Base-by-base conservation (phyloP, 2,329 filamentous ascomycete genomes). In the Geosmithia flava region DNA sequence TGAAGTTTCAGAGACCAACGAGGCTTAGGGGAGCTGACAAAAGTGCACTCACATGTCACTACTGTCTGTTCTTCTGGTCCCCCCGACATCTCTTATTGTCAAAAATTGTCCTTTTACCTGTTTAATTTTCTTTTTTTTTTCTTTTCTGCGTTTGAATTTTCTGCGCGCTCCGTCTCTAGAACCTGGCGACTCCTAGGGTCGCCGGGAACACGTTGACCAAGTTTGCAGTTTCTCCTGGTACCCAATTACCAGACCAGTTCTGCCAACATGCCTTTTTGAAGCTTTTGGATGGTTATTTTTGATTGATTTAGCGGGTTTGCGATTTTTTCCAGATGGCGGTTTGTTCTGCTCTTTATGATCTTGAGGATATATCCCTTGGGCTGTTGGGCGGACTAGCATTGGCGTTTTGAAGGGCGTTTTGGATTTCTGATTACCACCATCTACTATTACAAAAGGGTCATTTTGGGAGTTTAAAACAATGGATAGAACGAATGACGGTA, bases 1-100 rank as follows among this genome's bases (percentile, higher is more conserved):
- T 50, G 64, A 67, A 56, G 56, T 60, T 40, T 58, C 58, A 51
- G 60, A 54, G 39, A 55, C 57, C 44, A 59, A 57, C 42, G 58
- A 56, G 29, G 49, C 58, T 17, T 10, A 23, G 20, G 7, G 8
- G 27, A 11, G 5, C 19, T 23, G 33, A 37, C 33, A 37, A 11
- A 16, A 16, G 33, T 37, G 11, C 33, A 27, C 23, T 27, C 33
- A 13, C 33, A 5, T 37, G 33, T 13, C 33, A 37, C 15, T 16
- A 3, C 11, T 37, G 33, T 37, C 33, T 37, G 15, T 37, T 13
- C 5, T 37, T 16, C 33, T 37, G 13, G 33, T 37, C 33, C 11
- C 33, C 6, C 11, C 3, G 15, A 16, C 33, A 37, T 37, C 33
- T 37, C 10, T 37, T 13, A 13, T 16, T 3, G 3, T 3, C 11